A percentile compares a stretch with the other conserved stretches of the same genome.
Conservation (phyloP, 2,329 filamentous ascomycete genomes). For the Fusarium scirpi region DNA sequence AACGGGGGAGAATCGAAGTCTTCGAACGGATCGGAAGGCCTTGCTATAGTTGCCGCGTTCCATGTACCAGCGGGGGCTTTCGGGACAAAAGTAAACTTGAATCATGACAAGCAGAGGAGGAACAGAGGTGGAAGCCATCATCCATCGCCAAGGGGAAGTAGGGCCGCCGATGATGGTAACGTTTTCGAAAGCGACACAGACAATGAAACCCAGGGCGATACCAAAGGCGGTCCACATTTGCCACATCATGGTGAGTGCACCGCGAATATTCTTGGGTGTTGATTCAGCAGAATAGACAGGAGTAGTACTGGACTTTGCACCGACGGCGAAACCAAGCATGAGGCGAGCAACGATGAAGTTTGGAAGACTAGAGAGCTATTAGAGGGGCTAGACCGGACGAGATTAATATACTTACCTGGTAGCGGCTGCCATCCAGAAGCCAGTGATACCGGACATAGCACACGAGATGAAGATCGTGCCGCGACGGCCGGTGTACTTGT, state of each 20-base stretch:
- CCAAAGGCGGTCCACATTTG: conserved; percentile 53
- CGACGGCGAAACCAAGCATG: conserved; percentile 54
- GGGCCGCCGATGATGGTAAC: conserved; percentile 51
- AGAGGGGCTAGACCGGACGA: no score
- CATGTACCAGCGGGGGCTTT: conserved; percentile 67
- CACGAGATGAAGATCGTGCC: conserved; percentile 75
- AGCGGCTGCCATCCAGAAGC: conserved; percentile 67
- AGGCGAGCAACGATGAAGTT: conserved; percentile 52
- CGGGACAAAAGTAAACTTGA: conserved; percentile 66
- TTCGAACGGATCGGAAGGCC: conserved; percentile 59
- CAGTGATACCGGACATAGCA: conserved; percentile 61
- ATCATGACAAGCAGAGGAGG: conserved; percentile 64
- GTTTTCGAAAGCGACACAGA: conserved; percentile 49
- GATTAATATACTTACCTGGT: no score
- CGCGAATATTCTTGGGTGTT: conserved; percentile 55
- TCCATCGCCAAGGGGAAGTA: conserved; percentile 51
- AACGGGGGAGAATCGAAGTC: conserved; percentile 60
- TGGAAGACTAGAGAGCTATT: background rate
- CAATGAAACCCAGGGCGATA: conserved; percentile 56
- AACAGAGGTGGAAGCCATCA: conserved; percentile 64
- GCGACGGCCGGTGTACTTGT: conserved; percentile 71
- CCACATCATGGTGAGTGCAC: conserved; percentile 56
- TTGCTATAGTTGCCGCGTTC: conserved; percentile 60
- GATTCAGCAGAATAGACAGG: conserved; percentile 54
- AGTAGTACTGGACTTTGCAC: conserved; percentile 53